Evolutionary conservation across 2,329 filamentous ascomycete species (phyloP), one percentile per base, ranked within the genome.

Genomic region (Colletotrichum lupini): DNA sequence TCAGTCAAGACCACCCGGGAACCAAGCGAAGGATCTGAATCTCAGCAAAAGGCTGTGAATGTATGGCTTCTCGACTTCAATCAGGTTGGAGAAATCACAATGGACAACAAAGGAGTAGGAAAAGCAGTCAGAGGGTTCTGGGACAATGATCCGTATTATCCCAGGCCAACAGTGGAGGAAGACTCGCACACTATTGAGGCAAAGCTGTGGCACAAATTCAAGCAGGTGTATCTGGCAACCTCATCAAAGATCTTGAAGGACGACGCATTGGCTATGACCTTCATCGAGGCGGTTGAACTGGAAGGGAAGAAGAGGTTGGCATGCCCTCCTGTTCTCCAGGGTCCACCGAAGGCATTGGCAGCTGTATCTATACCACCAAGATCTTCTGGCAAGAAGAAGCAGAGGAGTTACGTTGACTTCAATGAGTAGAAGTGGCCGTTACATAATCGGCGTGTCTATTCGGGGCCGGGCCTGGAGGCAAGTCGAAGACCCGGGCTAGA

Each of bases 261-360:
- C 9, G 8, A 14, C 2, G n/a, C n/a, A 14, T 22, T 59, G 5
- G 30, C 30, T 11, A 8, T 1, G 9, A 12, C 7, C 4, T 59
- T 59, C n/a, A 24, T 37, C 22, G 2, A 22, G 14, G 14, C 6
- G 30, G 56, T 59, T 3, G 56, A 59, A 19, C 1, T 35, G 6
- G 56, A 59, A 7, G 56, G 5, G 22, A 19, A n/a, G n/a, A 8
- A 8, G 4, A 59, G 30, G 19, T 8, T 11, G 14, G n/a, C 2
- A 37, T 16, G n/a, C 30, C 28, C 4, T 24, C 11, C 30, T 5
- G 7, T 59, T 9, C 56, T 59, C 4, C 30, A 59, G 19, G 56
- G 30, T 9, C 56, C 56, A 5, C 56, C 56, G 14, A 59, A 24
- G 74, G 91, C 91, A 49, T 49, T 19, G 42, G 19, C 42, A 49